phyloP scores from a whole-genome alignment of 2,329 filamentous ascomycete genomes.

The Ceratocystis huliohia region DNA sequence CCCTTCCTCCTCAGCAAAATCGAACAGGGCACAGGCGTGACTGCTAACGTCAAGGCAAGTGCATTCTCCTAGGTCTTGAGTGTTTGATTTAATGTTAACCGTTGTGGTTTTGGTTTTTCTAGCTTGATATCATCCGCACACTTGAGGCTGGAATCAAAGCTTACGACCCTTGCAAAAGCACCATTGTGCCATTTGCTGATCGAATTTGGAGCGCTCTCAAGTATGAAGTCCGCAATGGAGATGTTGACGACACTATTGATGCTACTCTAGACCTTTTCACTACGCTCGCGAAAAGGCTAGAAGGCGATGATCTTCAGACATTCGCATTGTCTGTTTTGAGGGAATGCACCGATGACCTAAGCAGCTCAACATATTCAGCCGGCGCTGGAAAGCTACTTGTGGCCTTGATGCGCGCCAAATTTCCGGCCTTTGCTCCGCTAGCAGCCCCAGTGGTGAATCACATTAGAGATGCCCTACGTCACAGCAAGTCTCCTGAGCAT shows the following conservation, averaged over 20 bases:
- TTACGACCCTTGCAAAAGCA: slow-evolving; percentile 36
- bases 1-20: slow-evolving; percentile 45
- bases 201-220: slow-evolving; percentile 49
- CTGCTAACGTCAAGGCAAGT: slow-evolving; percentile 43
- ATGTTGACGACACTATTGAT: slow-evolving; percentile 44
- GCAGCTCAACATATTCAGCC: slow-evolving; percentile 40
- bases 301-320: slow-evolving; percentile 33
- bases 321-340: slow-evolving; percentile 39
- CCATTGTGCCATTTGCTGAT: slow-evolving; percentile 37
- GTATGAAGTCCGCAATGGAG: slow-evolving; percentile 50
- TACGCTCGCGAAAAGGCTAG: slow-evolving; percentile 36
- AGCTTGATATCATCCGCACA: slow-evolving; percentile 45
- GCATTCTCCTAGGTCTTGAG: neutral
- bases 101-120: slow-evolving; percentile 20
- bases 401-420: slow-evolving; percentile 38
- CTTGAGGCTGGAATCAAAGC: slow-evolving; percentile 40
- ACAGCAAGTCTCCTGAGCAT: slow-evolving; percentile 39
- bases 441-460: slow-evolving; percentile 37
- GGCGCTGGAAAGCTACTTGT: slow-evolving; percentile 41
- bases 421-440: slow-evolving; percentile 37
- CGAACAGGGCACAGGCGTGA: slow-evolving; percentile 46
- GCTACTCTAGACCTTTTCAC: slow-evolving; percentile 43
- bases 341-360: slow-evolving; percentile 42
- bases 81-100: neutral
- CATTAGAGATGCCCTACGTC: slow-evolving; percentile 38